Evolutionary conservation across 768 basidiomycete species (phyloP).

Genomic region (Panellus pusillus): DNA sequence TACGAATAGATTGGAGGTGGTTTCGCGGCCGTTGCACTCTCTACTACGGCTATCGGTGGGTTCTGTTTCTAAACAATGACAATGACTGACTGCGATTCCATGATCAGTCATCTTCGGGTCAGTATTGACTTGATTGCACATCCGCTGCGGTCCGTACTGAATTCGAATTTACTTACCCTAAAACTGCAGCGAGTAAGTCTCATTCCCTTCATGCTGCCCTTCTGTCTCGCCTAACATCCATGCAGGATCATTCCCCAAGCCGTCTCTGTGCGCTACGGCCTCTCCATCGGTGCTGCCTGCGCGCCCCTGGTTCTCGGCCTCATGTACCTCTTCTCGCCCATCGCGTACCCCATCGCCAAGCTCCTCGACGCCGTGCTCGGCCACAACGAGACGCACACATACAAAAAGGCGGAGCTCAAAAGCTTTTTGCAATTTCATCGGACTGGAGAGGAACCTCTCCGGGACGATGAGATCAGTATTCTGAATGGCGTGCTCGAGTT

Average conservation of each 20-base stretch:
- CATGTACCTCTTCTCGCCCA: constrained; percentile 74
- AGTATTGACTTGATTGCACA: constrained; percentile 20
- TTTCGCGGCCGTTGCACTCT: constrained; percentile 73
- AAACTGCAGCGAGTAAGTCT: constrained; percentile 72
- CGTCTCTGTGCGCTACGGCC: constrained; percentile 75
- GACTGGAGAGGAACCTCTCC: constrained; percentile 71
- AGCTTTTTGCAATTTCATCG: constrained; percentile 81
- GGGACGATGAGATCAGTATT: constrained; percentile 82
- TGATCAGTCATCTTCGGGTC: constrained; percentile 79
- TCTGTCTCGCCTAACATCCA: constrained; percentile 25
- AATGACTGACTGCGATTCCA: constrained; percentile 6
- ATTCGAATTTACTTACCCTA: constrained; percentile 1
- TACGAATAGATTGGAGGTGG: constrained; percentile 56
- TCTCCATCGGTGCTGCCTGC: constrained; percentile 76
- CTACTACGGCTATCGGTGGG: constrained; percentile 70
- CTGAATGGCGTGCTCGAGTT: constrained; percentile 79
- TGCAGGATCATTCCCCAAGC: constrained; percentile 67
- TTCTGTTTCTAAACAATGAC: neutral
- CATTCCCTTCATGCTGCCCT: neutral
- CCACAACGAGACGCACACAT: constrained; percentile 65
- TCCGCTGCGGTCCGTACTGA: neutral
- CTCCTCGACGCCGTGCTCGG: constrained; percentile 85
- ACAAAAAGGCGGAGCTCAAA: constrained; percentile 72
- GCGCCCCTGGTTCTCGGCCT: constrained; percentile 71
- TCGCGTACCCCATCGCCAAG: constrained; percentile 81